Evolutionary conservation across 2,329 filamentous ascomycete species (phyloP), one percentile per base, ranked within the genome.

Genomic region (Botrytis porri): DNA sequence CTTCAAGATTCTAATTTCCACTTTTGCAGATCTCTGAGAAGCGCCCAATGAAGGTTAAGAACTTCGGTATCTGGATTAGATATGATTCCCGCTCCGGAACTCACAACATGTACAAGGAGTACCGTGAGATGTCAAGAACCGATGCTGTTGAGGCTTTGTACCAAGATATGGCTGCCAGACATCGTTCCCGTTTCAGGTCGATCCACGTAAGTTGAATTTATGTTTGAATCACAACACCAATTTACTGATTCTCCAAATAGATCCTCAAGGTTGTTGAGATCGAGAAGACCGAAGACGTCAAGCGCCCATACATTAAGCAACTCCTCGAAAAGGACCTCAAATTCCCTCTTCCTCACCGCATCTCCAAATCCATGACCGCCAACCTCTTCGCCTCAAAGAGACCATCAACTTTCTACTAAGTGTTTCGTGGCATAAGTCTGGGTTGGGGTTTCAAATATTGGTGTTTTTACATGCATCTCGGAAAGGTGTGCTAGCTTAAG

Each of bases 101-200:
- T 82, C 96, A 99, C 94, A 99, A 99, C 93, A 99, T 99, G 96
- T 99, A 99, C 94, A 98, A 98, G 92, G 96, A 99, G 92, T 98
- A 98, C 93, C 93, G 96, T 85, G 96, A 98, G 90, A 93, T 98
- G 90, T 95, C 93, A 84, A 90, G 96, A 86, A 93, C 92, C 83
- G 95, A 96, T 80, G 96, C 96, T 80, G 95, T 98, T 83, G 93
- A 98, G 87, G 87, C 95, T 80, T 91, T 99, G 84, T 99, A 99
- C 92, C 93, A 96, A 87, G 96, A 99, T 89, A 98, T 99, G 96
- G 94, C 96, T 81, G 95, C 97, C 85, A 94, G 96, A 85, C 96
- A 99, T 91, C 94, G 93, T 84, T 92, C 96, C 83, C 93, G 96
- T 83, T 99, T 99, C 90, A 91, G 96, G 87, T 97, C 93, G 81